A percentile compares a stretch with the other conserved stretches of the same genome.
Conservation (phyloP, 495 filamentous ascomycete genomes). For the Hypoxylon perforatum region DNA sequence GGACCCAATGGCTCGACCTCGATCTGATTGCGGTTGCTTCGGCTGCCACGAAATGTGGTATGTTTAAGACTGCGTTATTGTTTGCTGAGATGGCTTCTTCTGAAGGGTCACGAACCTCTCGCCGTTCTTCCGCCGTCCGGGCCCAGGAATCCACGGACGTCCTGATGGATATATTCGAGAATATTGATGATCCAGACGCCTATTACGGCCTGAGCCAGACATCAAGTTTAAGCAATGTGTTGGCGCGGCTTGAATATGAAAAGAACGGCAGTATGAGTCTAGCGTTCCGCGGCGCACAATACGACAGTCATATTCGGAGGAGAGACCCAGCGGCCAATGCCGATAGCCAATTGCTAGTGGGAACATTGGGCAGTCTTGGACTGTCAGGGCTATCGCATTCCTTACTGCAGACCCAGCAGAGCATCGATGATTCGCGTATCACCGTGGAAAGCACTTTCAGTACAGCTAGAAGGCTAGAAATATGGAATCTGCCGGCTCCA, state of each 20-base stretch:
- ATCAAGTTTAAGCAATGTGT: constrained; percentile 76
- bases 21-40: constrained; percentile 76
- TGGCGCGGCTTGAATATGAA: constrained; percentile 91
- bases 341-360: constrained; percentile 66
- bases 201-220: constrained; percentile 93
- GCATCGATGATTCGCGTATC: constrained; percentile 63
- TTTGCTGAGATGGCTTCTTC: constrained; percentile 80
- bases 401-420: constrained; percentile 71
- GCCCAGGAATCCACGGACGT: constrained; percentile 71
- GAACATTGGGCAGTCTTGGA: constrained; percentile 72
- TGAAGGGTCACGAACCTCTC: constrained; percentile 64
- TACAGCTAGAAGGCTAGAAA: constrained; percentile 86
- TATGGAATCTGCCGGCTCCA: constrained; percentile 91
- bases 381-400: constrained; percentile 78
- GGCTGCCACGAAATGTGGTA: constrained; percentile 82
- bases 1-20: constrained; percentile 85
- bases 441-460: constrained; percentile 76
- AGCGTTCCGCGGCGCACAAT: constrained; percentile 89
- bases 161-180: constrained; percentile 83
- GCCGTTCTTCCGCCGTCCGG: constrained; percentile 72
- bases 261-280: constrained; percentile 87
- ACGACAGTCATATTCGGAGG: constrained; percentile 81
- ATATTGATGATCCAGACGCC: constrained; percentile 93
- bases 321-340: constrained; percentile 49
- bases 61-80: constrained; percentile 86